Evolutionary conservation across 2,329 filamentous ascomycete species (phyloP).

Genomic region (Ciborinia camelliae): DNA sequence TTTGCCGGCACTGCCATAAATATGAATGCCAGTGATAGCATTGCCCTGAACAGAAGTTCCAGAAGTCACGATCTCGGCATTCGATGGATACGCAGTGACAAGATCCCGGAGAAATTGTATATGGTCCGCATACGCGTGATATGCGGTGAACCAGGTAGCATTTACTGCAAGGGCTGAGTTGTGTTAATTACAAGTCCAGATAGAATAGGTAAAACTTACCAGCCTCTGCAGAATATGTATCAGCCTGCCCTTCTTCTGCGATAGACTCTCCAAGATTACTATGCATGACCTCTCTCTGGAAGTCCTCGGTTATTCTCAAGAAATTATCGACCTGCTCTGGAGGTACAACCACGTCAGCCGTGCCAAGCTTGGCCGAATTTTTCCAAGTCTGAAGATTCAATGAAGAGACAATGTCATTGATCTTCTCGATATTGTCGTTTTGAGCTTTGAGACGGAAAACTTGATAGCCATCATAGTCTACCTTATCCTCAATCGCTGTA

Average conservation of each 20-base stretch:
- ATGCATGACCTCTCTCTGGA: constrained; percentile 42
- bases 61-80: constrained; percentile 48
- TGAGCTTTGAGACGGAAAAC: constrained; percentile 41
- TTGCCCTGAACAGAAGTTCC: constrained; percentile 49
- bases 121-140: constrained; percentile 53
- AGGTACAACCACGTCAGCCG: constrained; percentile 44
- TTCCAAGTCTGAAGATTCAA: constrained; percentile 41
- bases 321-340: constrained; percentile 41
- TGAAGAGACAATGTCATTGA: constrained; percentile 39
- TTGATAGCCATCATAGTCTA: constrained; percentile 43
- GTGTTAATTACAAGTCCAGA: constrained; percentile 17
- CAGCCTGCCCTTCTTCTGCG: constrained; percentile 37
- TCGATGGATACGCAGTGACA: constrained; percentile 43
- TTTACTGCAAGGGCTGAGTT: constrained; percentile 31
- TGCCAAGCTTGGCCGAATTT: constrained; percentile 30
- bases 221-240: neutral
- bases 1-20: constrained; percentile 47
- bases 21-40: constrained; percentile 47
- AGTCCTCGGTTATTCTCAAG: constrained; percentile 36
- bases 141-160: constrained; percentile 50
- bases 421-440: constrained; percentile 35
- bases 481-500: constrained; percentile 22
- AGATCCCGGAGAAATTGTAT: constrained; percentile 48
- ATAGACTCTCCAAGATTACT: constrained; percentile 45
- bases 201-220: constrained; percentile 21